These are phyloP conservation scores for Pochonia chlamydosporia DNA, from an alignment of 2,329 filamentous ascomycete species.

Conservation along the genomic window DNA sequence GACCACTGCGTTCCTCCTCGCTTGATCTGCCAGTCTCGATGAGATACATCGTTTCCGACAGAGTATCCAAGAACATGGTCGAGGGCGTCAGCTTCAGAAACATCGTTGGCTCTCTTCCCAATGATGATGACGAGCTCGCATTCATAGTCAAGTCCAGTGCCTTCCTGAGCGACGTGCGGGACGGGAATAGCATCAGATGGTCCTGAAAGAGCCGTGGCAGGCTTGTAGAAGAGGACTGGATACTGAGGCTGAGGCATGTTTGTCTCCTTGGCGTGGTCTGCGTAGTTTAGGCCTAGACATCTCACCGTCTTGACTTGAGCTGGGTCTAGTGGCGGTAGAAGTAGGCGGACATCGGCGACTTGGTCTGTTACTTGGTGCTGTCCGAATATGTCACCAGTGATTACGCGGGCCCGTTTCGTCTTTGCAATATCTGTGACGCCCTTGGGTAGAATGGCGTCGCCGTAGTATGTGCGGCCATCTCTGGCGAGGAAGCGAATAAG, in stretches of 20 bases:
- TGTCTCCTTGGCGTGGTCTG: constrained; percentile 63
- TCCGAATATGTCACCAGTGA: constrained; percentile 62
- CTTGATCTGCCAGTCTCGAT: constrained; percentile 70
- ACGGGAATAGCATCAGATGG: constrained; percentile 63
- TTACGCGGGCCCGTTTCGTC: constrained; percentile 54
- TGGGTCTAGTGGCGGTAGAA: constrained; percentile 59
- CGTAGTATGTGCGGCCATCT: constrained; percentile 65
- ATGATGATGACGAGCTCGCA: constrained; percentile 73
- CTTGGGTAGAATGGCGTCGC: constrained; percentile 63
- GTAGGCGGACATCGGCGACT: constrained; percentile 45
- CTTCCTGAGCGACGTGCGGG: constrained; percentile 57
- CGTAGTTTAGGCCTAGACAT: constrained; percentile 68
- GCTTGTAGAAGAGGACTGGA: constrained; percentile 64
- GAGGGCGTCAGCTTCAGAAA: constrained; percentile 60
- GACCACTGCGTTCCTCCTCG: constrained; percentile 65
- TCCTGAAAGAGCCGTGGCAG: constrained; percentile 57
- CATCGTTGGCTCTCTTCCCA: constrained; percentile 59
- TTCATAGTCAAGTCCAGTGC: constrained; percentile 69
- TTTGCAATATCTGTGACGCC: constrained; percentile 56
- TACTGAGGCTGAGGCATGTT: constrained; percentile 64
- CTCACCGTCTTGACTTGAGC: constrained; percentile 61
- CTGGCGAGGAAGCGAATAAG: constrained; percentile 69
- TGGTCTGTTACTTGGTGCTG: constrained; percentile 57
- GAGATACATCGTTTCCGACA: constrained; percentile 74
- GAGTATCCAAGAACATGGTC: constrained; percentile 69